These are phyloP conservation scores for Aspergillus pseudonomiae DNA, from an alignment of 2,329 filamentous ascomycete genomes.

Conservation along the genomic window DNA sequence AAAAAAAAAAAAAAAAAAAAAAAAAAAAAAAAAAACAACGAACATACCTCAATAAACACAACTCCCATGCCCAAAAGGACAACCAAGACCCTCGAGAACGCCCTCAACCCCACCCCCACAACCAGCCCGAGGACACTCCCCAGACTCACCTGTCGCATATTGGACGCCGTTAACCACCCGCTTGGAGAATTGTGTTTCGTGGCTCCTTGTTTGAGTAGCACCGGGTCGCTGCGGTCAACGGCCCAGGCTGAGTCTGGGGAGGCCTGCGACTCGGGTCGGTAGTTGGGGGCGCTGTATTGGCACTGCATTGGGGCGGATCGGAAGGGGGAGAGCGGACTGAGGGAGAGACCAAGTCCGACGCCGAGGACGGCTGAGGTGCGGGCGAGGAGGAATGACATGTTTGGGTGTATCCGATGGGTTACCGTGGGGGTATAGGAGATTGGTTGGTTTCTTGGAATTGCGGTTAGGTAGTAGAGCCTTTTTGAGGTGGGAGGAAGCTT, in stretches of 20 bases:
- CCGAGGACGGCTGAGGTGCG: conserved; percentile 35
- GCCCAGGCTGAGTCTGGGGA: conserved; percentile 31
- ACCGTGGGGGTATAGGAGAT: too few species aligned
- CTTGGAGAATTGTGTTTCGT: conserved; percentile 16
- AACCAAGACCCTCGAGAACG: conserved; percentile 48
- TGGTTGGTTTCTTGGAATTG: too few species aligned
- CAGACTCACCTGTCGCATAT: conserved; percentile 49
- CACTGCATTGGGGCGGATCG: conserved; percentile 40
- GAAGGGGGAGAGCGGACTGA: conserved; percentile 39
- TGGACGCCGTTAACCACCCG: conserved; percentile 35
- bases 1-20: too few species aligned
- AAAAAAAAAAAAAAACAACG: background rate
- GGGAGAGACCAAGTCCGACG: conserved; percentile 38
- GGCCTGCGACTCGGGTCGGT: conserved; percentile 20
- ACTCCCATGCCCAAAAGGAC: conserved; percentile 48
- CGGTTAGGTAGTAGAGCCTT: too few species aligned
- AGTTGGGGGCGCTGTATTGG: conserved; percentile 37
- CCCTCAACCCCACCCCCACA: conserved; percentile 46
- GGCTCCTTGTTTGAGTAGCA: conserved; percentile 29
- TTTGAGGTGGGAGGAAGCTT: too few species aligned
- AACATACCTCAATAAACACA: conserved; percentile 47
- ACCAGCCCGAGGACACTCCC: conserved; percentile 50
- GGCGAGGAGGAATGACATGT: conserved; percentile 32
- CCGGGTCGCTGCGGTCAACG: conserved; percentile 25
- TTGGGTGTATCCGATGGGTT: background rate